Evolutionary conservation across 73 alveolate species (phyloP).

Genomic region (Durusdinium trenchii): DNA sequence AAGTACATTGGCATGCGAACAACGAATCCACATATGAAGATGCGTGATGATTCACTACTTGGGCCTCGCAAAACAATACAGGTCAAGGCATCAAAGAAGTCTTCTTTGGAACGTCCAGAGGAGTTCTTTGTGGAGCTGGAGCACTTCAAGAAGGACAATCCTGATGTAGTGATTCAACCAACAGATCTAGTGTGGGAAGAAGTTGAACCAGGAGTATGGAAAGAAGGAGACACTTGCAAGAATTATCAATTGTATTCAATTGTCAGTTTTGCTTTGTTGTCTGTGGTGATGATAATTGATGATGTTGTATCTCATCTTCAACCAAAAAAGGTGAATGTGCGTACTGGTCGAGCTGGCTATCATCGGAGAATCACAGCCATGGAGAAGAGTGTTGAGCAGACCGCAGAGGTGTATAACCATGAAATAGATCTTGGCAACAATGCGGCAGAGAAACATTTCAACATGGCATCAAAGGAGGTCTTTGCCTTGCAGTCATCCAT

Average conservation of each 20-base stretch:
- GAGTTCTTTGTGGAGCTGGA: not conserved
- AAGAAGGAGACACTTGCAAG: not conserved
- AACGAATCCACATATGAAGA: not conserved
- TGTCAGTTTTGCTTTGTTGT: no score
- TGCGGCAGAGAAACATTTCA: not conserved
- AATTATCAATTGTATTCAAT: not conserved
- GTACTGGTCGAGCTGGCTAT: not conserved
- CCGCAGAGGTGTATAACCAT: not conserved
- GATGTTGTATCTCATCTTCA: no score
- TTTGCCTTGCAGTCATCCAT: not conserved
- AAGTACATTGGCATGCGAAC: not conserved
- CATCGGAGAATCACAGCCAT: not conserved
- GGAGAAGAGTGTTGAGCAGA: not conserved
- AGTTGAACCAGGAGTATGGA: not conserved
- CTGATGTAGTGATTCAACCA: not conserved
- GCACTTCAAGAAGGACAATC: not conserved
- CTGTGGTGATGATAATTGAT: no score
- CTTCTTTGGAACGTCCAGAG: not conserved
- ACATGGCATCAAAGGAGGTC: not conserved
- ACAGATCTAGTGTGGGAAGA: not conserved
- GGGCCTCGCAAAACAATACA: not conserved
- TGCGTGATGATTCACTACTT: not conserved
- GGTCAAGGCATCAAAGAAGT: not conserved
- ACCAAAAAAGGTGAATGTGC: conserved; percentile 21
- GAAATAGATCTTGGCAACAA: not conserved